Percentiles rank a stretch among this genome's conserved stretches.
phyloP scores from a whole-genome alignment of 2,329 filamentous ascomycete genomes.

The Trichothecium roseum region DNA sequence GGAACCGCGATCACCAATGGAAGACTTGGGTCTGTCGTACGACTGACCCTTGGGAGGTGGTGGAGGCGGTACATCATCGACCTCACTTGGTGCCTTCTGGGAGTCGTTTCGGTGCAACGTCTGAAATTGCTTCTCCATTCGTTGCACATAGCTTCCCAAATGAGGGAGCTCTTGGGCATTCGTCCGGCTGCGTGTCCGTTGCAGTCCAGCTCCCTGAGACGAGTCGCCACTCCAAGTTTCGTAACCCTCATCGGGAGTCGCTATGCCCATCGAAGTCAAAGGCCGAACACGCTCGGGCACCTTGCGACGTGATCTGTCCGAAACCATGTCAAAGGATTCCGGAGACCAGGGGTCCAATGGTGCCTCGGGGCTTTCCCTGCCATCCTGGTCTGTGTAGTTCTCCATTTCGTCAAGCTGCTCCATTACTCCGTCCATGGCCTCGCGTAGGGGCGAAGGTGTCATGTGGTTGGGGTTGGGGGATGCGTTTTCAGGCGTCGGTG shows the following conservation, averaged over 20 bases:
- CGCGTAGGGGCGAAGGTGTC: slow-evolving; percentile 84
- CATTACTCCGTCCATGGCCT: slow-evolving; percentile 98
- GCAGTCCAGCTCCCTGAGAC: slow-evolving; percentile 28
- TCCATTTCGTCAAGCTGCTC: slow-evolving; percentile 80
- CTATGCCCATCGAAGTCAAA: slow-evolving; percentile 65
- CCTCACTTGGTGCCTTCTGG: slow-evolving; percentile 26
- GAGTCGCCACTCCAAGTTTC: slow-evolving; percentile 48
- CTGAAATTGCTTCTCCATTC: slow-evolving; percentile 78
- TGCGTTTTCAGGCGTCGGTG: slow-evolving; percentile 45
- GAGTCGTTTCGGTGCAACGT: slow-evolving; percentile 54
- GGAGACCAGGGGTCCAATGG: slow-evolving; percentile 77
- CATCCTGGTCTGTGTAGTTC: slow-evolving; percentile 2
- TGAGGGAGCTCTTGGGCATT: slow-evolving; percentile 48
- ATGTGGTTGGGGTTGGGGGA: slow-evolving; percentile 40
- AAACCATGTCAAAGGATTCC: slow-evolving; percentile 62
- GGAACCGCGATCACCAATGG: slow-evolving; percentile 31
- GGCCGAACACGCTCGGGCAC: slow-evolving; percentile 30
- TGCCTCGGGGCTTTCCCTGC: slow-evolving; percentile 24
- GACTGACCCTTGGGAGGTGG: slow-evolving; percentile 48
- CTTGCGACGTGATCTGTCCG: slow-evolving; percentile 15
- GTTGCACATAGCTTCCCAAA: slow-evolving; percentile 76
- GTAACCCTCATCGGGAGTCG: slow-evolving; percentile 49
- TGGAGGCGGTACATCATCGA: slow-evolving; percentile 46
- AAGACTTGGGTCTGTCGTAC: slow-evolving; percentile 48
- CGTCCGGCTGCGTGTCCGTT: too few relatives aligned